Conservation (phyloP, 345 rosid species). For the Brassica juncea region DNA sequence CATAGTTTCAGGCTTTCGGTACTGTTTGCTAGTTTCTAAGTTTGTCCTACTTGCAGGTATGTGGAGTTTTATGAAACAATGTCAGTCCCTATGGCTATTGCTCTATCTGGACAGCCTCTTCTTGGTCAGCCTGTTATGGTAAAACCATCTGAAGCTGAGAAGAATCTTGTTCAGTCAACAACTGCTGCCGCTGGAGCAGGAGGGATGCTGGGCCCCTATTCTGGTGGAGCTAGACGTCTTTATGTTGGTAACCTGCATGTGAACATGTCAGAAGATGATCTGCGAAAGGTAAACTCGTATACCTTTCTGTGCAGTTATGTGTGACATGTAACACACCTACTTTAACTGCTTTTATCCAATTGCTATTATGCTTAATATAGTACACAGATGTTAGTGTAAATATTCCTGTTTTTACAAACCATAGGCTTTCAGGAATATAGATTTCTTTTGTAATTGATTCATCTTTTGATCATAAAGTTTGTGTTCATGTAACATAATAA, state of each 20-base stretch:
- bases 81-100: constrained; percentile 99
- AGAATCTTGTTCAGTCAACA: constrained; percentile 95
- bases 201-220: constrained; percentile 64
- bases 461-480: neutral
- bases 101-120: constrained; percentile 96
- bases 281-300: constrained; percentile 61
- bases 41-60: constrained; percentile 56
- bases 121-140: constrained; percentile 98
- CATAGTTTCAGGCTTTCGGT: neutral
- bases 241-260: constrained; percentile 92
- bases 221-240: constrained; percentile 88
- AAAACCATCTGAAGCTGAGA: constrained; percentile 99
- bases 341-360: neutral
- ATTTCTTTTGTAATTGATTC: constrained; percentile 1
- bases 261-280: constrained; percentile 87
- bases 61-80: constrained; percentile 94
- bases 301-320: neutral
- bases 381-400: neutral
- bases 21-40: constrained; percentile 26
- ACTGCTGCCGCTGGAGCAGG: constrained; percentile 63
- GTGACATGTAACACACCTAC: neutral
- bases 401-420: neutral
- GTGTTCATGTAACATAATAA: neutral
- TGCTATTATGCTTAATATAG: neutral
- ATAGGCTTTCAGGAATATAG: neutral